Evolutionary conservation across 805 yeast species (phyloP).

Genomic region (Yarrowia sp.): DNA sequence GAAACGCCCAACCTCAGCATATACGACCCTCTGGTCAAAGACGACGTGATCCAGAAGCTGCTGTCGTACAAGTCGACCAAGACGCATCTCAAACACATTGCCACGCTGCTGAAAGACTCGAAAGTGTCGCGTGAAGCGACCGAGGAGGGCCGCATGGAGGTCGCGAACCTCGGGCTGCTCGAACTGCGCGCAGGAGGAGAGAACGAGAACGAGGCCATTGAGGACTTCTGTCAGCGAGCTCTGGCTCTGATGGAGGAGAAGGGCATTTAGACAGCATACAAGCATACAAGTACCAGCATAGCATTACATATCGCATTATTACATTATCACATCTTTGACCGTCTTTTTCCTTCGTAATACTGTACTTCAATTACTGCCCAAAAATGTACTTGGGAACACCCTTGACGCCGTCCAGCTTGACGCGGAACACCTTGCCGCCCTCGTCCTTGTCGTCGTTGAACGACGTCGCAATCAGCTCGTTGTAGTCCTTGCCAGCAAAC

Average conservation of each 20-base stretch:
- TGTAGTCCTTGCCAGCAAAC: conserved; percentile 58
- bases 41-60: conserved; percentile 1
- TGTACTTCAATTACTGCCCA: no score
- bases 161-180: not conserved
- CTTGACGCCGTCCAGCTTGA: conserved; percentile 32
- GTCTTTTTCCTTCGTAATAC: no score
- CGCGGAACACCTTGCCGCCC: conserved; percentile 36
- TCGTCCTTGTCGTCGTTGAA: conserved; percentile 40
- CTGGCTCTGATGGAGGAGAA: not conserved
- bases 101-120: conserved; percentile 5
- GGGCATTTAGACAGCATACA: not conserved
- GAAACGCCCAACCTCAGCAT: not conserved
- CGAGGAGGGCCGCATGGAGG: conserved; percentile 11
- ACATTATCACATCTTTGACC: no score
- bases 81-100: conserved; percentile 18
- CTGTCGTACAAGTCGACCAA: not conserved
- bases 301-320: no score
- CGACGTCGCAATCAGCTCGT: conserved; percentile 65
- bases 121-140: conserved; percentile 7
- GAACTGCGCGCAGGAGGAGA: conserved; percentile 24
- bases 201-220: conserved; percentile 22
- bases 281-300: not conserved
- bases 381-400: conserved; percentile 24
- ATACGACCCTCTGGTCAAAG: conserved; percentile 2
- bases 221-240: conserved; percentile 9